Percentiles rank a stretch among this genome's conserved stretches.
phyloP scores from a whole-genome alignment of 305 asterid genomes.

The Fraxinus angustifolia region DNA sequence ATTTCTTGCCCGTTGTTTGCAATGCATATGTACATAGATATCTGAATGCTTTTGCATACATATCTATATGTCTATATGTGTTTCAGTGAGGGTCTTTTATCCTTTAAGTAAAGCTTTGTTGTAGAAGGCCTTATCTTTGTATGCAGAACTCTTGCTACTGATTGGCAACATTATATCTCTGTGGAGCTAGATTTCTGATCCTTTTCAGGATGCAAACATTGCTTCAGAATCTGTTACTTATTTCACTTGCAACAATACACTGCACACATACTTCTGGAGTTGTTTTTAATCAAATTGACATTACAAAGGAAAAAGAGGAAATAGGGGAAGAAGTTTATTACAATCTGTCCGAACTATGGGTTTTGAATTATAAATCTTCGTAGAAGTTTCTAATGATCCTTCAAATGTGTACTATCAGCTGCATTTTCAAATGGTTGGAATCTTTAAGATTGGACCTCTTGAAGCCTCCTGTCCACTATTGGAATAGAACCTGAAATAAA shows the following conservation, averaged over 20 bases:
- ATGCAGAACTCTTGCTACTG: background rate
- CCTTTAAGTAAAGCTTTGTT: background rate
- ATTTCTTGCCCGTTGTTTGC: background rate
- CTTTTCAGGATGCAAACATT: background rate
- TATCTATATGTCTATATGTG: background rate
- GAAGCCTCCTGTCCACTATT: background rate
- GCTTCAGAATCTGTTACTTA: background rate
- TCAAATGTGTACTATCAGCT: background rate
- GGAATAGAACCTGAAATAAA: background rate
- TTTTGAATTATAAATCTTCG: background rate
- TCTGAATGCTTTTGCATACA: background rate
- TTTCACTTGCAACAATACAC: background rate
- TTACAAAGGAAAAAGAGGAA: background rate
- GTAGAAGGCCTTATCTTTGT: background rate
- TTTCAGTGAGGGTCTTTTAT: background rate
- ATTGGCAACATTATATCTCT: background rate
- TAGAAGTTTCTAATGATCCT: background rate
- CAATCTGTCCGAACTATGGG: background rate
- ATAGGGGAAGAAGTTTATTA: background rate
- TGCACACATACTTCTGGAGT: background rate
- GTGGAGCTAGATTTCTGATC: background rate
- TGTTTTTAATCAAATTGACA: background rate
- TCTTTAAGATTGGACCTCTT: background rate
- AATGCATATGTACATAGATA: background rate
- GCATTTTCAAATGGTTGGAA: background rate